These are phyloP conservation scores for Lepidium sativum DNA, from an alignment of 345 rosid species.

Conservation along the genomic window DNA sequence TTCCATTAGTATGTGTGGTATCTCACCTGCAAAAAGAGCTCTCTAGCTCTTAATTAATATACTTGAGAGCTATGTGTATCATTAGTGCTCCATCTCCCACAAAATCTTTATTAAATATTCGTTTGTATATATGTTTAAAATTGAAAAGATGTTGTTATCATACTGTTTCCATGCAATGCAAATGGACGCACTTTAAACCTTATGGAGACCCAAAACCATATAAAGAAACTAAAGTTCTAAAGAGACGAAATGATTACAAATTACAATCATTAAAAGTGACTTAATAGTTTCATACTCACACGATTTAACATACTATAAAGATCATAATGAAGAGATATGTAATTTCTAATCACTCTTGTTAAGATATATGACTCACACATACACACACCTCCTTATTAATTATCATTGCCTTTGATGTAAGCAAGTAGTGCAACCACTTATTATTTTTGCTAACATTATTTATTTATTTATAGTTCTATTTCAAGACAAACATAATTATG, in stretches of 20 bases:
- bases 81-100: conserved; percentile 32
- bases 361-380: conserved; percentile 7
- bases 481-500: conserved; percentile 16
- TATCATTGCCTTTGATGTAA: conserved; percentile 29
- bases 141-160: conserved; percentile 14
- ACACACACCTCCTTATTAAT: conserved; percentile 26
- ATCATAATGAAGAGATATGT: neutral
- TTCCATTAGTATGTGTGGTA: too few relatives aligned
- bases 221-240: conserved; percentile 24
- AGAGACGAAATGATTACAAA: conserved; percentile 28
- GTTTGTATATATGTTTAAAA: neutral
- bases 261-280: conserved; percentile 25
- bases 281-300: too few relatives aligned
- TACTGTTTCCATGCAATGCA: conserved; percentile 35
- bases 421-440: conserved; percentile 27
- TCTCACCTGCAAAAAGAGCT: neutral
- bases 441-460: neutral
- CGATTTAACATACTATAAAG: neutral
- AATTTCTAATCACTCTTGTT: neutral
- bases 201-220: conserved; percentile 34
- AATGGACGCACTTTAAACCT: conserved; percentile 32
- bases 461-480: conserved; percentile 9
- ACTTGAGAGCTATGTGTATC: conserved; percentile 10
- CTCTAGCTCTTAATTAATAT: conserved; percentile 10
- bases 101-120: conserved; percentile 22